Base-by-base conservation (phyloP, 164 flowering plant species). In the Annona cherimola region DNA sequence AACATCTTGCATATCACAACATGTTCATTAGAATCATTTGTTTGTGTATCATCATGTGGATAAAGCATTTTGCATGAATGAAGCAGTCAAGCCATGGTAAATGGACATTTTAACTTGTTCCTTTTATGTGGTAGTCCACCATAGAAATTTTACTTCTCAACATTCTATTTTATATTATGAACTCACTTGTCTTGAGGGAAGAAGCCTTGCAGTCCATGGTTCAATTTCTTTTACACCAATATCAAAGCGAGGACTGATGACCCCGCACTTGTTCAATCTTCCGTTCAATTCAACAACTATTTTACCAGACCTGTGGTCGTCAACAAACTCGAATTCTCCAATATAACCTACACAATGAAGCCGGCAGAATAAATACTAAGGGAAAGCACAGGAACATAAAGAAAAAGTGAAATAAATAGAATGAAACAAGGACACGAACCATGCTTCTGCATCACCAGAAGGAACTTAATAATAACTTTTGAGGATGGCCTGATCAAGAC, bases 401-500 rank as follows among this genome's bases (percentile, higher is more conserved):
- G n/a, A 42, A 40, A 44, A 43, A 45, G 5, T 40, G 42, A 40
- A 65, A 41, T 16, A 3, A 42, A 67, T 8, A 11, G 16, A 26
- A 26, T 12, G 35, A 63, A 54, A 7, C 45, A 45, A 46, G 41
- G 54, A 68, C 50, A 60, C 78, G n/a, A 63, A 78, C 79, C 79
- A 67, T 79, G 82, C 77, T 79, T 79, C 75, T 79, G 79, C 82
- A 79, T 79, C 61, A 79, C 79, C 60, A 71, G 45, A 45, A 78
- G 76, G 41, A 78, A 78, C 76, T 78, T 78, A 63, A 78, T 75
- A 45, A 78, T 69, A 55, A 77, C 75, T 67, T 75, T 74, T 26
- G 76, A 74, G 40, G 83, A 80, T 60, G 83, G 83, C 54, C 83
- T 69, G 54, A 80, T 77, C 83, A 80, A 67, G 59, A 80, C 83